Base-by-base conservation (phyloP, 1,284 basidiomycete species). In the Schizophyllum commune region DNA sequence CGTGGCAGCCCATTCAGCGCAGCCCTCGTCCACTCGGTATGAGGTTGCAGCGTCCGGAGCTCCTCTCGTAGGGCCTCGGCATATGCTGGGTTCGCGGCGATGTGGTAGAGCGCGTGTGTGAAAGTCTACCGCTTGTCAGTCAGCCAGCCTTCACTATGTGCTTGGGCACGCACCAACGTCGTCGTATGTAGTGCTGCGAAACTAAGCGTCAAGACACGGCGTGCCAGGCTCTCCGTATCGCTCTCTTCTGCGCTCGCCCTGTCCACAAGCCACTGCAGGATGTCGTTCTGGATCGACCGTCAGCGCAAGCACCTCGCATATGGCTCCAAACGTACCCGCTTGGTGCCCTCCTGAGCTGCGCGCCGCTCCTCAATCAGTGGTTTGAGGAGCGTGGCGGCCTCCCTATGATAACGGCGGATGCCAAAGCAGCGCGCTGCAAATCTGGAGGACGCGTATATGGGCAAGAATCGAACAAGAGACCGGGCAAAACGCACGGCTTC, bases 1-100 rank as follows among this genome's bases (percentile, higher is more conserved):
- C 75, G 74, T 58, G 65, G 63, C 74, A 79, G 73, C 51, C 70
- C 71, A n/a, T 58, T 66, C 58, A 82, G 63, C 0, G 75, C 72
- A 0, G 56, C 62, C 61, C 79, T 77, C 0, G 73, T 77, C 79
- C 78, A 81, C 0, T 78, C 78, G 9, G 78, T 70, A 21, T 71
- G 62, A 0, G 63, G 60, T 7, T 77, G 60, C 5, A 76, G 67
- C 0, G 58, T 57, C 56, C 77, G 71, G 0, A 78, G 69, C 62
- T 83, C 81, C 33, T 79, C 74, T 0, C 80, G 74, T 57, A 83
- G 66, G 2, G 75, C 72, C 1, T 67, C 62, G 2, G 74, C 65
- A 58, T 74, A 75, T 61, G 78, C 72, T 0, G 78, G 77, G 62
- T 73, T 63, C 0, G 68, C 68, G 1, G 79, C 76, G 6, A 82